These are phyloP conservation scores for Neonectria ditissima DNA, from an alignment of 2,329 filamentous ascomycete genomes.

Conservation along the genomic window DNA sequence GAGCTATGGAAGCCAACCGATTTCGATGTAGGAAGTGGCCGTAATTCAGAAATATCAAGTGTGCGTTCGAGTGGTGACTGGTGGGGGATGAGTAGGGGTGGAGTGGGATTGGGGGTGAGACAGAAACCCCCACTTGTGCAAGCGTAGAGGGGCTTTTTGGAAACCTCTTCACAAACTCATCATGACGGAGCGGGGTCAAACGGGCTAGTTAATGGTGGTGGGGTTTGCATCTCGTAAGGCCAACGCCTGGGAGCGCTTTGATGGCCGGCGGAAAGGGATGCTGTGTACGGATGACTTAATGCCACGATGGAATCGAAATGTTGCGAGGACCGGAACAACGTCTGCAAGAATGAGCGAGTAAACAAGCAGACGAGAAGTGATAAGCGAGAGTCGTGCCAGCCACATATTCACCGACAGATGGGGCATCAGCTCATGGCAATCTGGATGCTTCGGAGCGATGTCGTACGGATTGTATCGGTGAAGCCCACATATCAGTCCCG, in stretches of 20 bases:
- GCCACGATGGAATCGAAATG: constrained; percentile 1
- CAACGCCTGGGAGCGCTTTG: constrained; percentile 9
- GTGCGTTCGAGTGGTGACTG: not conserved
- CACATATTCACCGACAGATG: constrained; percentile 17
- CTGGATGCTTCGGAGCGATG: not conserved
- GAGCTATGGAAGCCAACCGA: constrained; percentile 45
- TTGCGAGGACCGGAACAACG: not conserved
- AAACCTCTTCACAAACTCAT: constrained; percentile 16
- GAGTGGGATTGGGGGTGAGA: not conserved
- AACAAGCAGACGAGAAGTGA: not conserved
- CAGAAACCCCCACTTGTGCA: not conserved
- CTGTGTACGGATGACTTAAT: constrained; percentile 13
- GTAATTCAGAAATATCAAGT: not conserved
- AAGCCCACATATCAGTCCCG: constrained; percentile 6
- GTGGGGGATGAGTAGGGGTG: constrained; percentile 12
- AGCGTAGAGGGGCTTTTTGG: constrained; percentile 1
- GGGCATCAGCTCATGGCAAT: constrained; percentile 32
- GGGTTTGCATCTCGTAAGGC: constrained; percentile 31
- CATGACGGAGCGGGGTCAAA: constrained; percentile 21
- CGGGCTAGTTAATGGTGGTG: constrained; percentile 21
- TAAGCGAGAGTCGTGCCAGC: constrained; percentile 5
- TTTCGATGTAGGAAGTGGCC: not conserved
- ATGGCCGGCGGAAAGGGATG: constrained; percentile 12
- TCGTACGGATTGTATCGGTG: constrained; percentile 7
- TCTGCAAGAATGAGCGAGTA: not conserved